Conservation (phyloP, 1,284 basidiomycete genomes). For the Leucoagaricus sp. region DNA sequence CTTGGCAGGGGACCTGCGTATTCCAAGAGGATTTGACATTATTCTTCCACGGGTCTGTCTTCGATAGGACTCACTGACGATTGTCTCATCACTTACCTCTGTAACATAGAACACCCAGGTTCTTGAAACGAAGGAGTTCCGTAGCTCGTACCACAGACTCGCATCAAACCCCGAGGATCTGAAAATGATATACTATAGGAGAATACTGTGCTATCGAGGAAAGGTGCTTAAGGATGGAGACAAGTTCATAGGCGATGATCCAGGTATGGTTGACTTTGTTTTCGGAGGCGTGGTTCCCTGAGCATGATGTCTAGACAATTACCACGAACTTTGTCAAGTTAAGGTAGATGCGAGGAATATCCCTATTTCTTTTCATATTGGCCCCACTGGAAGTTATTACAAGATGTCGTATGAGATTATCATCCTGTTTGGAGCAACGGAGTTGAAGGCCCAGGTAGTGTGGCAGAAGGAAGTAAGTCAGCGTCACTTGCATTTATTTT, state of each 20-base stretch:
- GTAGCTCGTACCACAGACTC: background rate
- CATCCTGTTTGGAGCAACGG: conserved; percentile 45
- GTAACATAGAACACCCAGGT: conserved; percentile 37
- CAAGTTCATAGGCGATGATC: conserved; percentile 18
- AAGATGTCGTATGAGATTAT: conserved; percentile 41
- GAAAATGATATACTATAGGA: background rate
- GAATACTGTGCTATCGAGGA: conserved; percentile 13
- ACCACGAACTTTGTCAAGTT: conserved; percentile 43
- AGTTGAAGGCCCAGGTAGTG: conserved; percentile 32
- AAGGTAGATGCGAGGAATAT: conserved; percentile 42
- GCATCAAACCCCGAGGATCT: background rate
- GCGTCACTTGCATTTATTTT: too few relatives aligned
- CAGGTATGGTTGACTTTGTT: background rate
- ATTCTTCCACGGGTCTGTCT: conserved; percentile 32
- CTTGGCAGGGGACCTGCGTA: conserved; percentile 22
- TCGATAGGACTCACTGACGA: background rate
- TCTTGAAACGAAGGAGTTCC: conserved; percentile 37
- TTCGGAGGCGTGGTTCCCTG: background rate
- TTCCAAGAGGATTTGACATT: conserved; percentile 31
- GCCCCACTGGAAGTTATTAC: conserved; percentile 29
- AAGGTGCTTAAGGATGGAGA: background rate
- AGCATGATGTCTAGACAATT: background rate
- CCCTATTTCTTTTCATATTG: conserved; percentile 13
- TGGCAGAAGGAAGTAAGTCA: conserved; percentile 31
- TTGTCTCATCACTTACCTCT: background rate